Base-by-base conservation (phyloP, 805 yeast species). In the Metschnikowia anglica region DNA sequence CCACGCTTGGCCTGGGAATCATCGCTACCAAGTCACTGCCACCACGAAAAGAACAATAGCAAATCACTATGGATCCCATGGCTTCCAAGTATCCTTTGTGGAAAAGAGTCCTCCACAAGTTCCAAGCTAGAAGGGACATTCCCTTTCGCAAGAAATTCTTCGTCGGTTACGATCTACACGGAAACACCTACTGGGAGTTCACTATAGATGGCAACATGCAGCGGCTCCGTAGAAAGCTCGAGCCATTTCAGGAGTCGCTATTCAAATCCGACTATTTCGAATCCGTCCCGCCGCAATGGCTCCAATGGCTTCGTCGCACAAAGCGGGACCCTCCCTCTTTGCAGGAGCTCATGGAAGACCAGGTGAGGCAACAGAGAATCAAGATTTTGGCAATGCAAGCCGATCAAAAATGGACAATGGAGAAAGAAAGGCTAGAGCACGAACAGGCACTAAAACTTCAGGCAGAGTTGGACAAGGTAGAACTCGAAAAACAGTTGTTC, bases 121-220 rank as follows among this genome's bases (percentile, higher is more conserved):
- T 82, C 79, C 76, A 74, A 53, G 73, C 89, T 0, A 61, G 84
- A 4, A 63, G 82, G 33, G 74, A 69, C 34, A 72, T 86, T 3
- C 95, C 95, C 0, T 80, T 85, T 60, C 72, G 95, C 30, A 73
- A 73, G 41, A 74, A 72, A 58, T 86, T 81, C 67, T 85, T 86
- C 53, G 71, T 81, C 16, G 86, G 88, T 2, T 86, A 85, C 56
- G 95, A 87, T 56, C 68, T 88, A n/a, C 80, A 79, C 29, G 95
- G 93, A 2, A 87, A 87, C 60, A 80, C 91, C 2, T 87, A 83
- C 65, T 87, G 95, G 95, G 96, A 87, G 59, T 81, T 83, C 61
- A 71, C 73, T 39, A 66, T 76, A 19, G 80, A 78, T 46, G 74
- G 74, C 5, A 72, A 74, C 53, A 70, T 79, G 52, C 66, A 62